Conservation (phyloP, 23 red algal genomes). For the Gracilariopsis chorda region DNA sequence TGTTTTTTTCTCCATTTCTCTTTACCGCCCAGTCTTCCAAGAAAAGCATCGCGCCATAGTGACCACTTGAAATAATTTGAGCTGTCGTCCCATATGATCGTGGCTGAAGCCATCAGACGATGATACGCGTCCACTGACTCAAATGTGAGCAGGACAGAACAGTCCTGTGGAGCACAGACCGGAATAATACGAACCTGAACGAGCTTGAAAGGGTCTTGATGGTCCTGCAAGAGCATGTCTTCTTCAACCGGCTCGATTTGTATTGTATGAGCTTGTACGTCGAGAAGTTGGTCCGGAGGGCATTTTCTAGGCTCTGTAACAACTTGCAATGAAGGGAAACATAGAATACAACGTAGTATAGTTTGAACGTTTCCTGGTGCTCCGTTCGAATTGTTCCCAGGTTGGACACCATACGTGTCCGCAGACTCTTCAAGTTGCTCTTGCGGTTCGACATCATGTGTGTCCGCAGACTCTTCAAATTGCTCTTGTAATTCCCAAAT, state of each 20-base stretch:
- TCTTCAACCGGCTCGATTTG: too few relatives aligned
- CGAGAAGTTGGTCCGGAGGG: neutral
- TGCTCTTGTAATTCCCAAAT: slow-evolving; percentile 35
- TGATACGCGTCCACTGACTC: neutral
- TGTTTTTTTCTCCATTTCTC: slow-evolving; percentile 10
- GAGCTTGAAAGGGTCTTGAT: neutral
- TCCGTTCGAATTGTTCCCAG: too few relatives aligned
- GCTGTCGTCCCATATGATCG: neutral
- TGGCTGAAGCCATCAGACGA: neutral
- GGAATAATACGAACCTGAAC: neutral
- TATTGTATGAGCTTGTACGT: neutral
- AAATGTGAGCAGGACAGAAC: neutral
- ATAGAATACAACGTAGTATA: neutral
- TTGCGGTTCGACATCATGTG: neutral
- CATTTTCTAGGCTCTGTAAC: neutral
- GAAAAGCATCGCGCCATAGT: slow-evolving; percentile 48
- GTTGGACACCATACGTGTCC: too few relatives aligned
- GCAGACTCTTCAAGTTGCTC: neutral
- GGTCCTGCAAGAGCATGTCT: neutral
- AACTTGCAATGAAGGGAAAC: neutral
- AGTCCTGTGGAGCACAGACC: neutral
- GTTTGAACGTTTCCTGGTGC: neutral
- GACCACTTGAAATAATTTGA: slow-evolving; percentile 21
- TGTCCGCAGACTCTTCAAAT: neutral
- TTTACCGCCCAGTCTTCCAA: slow-evolving; percentile 3